These are phyloP conservation scores for Botrytis fabae DNA, from an alignment of 2,329 filamentous ascomycete genomes.

Conservation along the genomic window DNA sequence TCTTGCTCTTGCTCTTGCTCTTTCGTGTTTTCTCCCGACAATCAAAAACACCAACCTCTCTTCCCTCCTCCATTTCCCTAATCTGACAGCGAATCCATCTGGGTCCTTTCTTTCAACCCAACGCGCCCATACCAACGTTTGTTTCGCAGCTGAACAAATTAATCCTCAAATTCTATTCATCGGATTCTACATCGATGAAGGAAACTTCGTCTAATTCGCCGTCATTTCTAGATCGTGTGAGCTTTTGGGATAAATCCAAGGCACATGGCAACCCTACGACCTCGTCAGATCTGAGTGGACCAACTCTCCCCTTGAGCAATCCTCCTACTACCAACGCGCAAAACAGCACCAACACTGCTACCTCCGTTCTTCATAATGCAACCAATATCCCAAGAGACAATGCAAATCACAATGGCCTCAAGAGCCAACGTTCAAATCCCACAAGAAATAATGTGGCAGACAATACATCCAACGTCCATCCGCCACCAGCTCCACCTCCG, in stretches of 20 bases:
- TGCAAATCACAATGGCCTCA: conserved; percentile 32
- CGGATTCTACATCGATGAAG: conserved; percentile 56
- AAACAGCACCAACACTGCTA: conserved; percentile 30
- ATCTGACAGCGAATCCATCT: not conserved
- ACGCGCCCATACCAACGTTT: not conserved
- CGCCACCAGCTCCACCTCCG: conserved; percentile 49
- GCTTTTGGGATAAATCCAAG: conserved; percentile 55
- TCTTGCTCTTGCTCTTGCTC: not conserved
- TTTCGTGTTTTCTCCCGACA: not conserved
- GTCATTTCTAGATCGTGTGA: conserved; percentile 57
- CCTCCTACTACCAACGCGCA: conserved; percentile 33
- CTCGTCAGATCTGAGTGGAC: conserved; percentile 41
- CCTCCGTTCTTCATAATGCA: conserved; percentile 29
- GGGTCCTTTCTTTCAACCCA: not conserved
- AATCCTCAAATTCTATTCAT: not conserved
- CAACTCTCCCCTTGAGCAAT: conserved; percentile 45
- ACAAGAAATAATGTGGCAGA: conserved; percentile 40
- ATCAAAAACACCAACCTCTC: not conserved
- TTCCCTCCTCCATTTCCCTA: not conserved
- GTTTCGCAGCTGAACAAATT: not conserved
- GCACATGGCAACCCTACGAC: conserved; percentile 53
- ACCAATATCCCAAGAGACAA: conserved; percentile 32
- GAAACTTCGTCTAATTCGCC: conserved; percentile 53
- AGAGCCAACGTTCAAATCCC: conserved; percentile 35
- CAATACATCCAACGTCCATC: conserved; percentile 41